phyloP scores from a whole-genome alignment of 192 early-diverging fungal species.

The Backusella australiensis region DNA sequence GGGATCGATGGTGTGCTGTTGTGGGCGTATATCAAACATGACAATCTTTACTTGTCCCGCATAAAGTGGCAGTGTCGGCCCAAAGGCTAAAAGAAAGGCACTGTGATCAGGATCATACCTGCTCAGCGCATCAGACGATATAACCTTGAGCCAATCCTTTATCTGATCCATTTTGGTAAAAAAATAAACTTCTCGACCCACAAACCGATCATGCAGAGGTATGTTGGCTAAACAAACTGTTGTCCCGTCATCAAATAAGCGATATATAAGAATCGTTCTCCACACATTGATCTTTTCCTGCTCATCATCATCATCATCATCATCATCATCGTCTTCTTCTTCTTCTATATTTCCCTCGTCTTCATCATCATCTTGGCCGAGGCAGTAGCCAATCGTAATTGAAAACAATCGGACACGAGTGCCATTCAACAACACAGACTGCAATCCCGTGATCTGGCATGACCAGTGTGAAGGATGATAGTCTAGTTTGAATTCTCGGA shows the following conservation, averaged over 20 bases:
- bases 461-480: slow-evolving; percentile 17
- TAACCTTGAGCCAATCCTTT: slow-evolving; percentile 16
- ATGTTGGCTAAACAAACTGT: slow-evolving; percentile 24
- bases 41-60: not conserved
- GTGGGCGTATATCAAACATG: not conserved
- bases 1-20: not conserved
- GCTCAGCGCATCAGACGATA: slow-evolving; percentile 12
- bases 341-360: not conserved
- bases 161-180: slow-evolving; percentile 24
- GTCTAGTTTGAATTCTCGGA: slow-evolving; percentile 19
- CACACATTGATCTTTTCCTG: slow-evolving; percentile 14
- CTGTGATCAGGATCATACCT: slow-evolving; percentile 18
- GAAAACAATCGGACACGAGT: slow-evolving; percentile 16
- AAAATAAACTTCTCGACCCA: slow-evolving; percentile 28
- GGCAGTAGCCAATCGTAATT: slow-evolving; percentile 8
- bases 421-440: slow-evolving; percentile 12
- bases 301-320: not conserved
- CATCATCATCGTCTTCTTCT: not conserved
- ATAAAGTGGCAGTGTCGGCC: slow-evolving; percentile 8
- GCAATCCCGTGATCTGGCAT: slow-evolving; percentile 27
- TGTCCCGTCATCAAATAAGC: slow-evolving; percentile 27
- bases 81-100: slow-evolving; percentile 23
- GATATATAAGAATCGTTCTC: slow-evolving; percentile 33
- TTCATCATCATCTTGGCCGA: not conserved
- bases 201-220: slow-evolving; percentile 12